phyloP scores from a whole-genome alignment of 1,284 basidiomycete species.

The Rhodofomes roseus region DNA sequence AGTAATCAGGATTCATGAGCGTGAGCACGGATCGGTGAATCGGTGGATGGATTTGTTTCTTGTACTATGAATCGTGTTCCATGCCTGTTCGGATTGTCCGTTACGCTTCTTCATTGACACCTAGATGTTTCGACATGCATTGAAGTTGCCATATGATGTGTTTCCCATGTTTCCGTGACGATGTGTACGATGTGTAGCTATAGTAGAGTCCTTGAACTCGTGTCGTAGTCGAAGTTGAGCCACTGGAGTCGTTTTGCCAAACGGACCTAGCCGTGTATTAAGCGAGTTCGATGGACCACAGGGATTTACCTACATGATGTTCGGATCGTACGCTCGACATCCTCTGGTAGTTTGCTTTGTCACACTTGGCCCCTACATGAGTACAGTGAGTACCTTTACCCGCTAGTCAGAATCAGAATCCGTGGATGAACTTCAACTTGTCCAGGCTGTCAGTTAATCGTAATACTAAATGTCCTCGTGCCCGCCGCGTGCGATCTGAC shows the following conservation, averaged over 20 bases:
- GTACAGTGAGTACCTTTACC: no score
- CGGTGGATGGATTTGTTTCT: not conserved
- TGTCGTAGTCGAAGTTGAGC: not conserved
- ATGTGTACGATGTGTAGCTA: not conserved
- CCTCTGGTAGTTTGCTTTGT: no score
- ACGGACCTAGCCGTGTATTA: not conserved
- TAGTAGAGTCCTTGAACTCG: not conserved
- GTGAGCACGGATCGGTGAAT: not conserved
- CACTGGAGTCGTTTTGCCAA: not conserved
- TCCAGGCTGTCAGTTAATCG: no score
- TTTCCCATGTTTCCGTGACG: not conserved
- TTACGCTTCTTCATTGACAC: no score
- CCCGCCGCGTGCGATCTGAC: no score
- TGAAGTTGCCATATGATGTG: not conserved
- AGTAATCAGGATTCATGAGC: not conserved
- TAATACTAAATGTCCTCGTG: no score
- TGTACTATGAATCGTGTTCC: not conserved
- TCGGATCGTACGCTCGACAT: no score
- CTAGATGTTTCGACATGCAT: not conserved
- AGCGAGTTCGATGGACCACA: no score
- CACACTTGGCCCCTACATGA: no score
- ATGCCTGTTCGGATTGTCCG: not conserved
- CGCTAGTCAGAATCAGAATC: no score
- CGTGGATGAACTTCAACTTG: no score
- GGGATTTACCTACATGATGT: no score